Base-by-base conservation (phyloP, 768 basidiomycete species). In the Dioszegia aurantiaca region DNA sequence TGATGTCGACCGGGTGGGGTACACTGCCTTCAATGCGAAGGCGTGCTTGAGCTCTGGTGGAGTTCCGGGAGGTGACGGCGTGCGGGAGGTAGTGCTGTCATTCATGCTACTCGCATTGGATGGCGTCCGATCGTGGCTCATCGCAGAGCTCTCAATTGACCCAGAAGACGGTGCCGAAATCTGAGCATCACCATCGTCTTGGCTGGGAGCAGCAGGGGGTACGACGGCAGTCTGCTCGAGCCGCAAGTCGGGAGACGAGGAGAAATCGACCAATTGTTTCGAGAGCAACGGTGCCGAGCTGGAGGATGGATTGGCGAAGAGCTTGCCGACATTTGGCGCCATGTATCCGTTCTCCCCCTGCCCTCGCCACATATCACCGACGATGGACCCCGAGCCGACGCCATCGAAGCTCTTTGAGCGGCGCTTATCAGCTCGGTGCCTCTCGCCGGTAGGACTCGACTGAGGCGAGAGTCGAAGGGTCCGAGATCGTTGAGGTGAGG, bases 41-140 rank as follows among this genome's bases (percentile, higher is more conserved):
- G 51, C 51, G 11, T 27, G 37, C 21, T 31, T 28, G 3, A 12
- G 3, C 10, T 70, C 63, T 27, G 60, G 56, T 0, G 71, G 71
- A 26, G 71, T 73, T 2, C 40, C 55, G 12, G 71, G 71, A 21
- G 69, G 71, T 2, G 71, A 68, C 23, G 71, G 72, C 11, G 72
- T 63, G 5, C 37, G 37, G 5, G 51, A 53, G 19, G 26, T 23
- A 12, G 67, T 42, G 14, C 69, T 63, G 23, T 65, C 71, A 40
- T 68, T 58, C 16, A 58, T 62, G 6, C 68, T 68, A 16, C 60
- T 60, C 0, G 65, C 63, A 31, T 67, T 60, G 8, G 69, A 70
- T 24, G 69, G 69, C 9, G 72, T 73, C 24, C 63, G 59, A n/a
- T 57, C 65, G 49, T 73, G 69, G 52, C 51, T 53, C 51, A 53